A percentile compares a stretch with the other conserved stretches of the same genome.
These are phyloP conservation scores for Colletotrichum scovillei DNA, from an alignment of 2,329 filamentous ascomycete species.

Conservation along the genomic window DNA sequence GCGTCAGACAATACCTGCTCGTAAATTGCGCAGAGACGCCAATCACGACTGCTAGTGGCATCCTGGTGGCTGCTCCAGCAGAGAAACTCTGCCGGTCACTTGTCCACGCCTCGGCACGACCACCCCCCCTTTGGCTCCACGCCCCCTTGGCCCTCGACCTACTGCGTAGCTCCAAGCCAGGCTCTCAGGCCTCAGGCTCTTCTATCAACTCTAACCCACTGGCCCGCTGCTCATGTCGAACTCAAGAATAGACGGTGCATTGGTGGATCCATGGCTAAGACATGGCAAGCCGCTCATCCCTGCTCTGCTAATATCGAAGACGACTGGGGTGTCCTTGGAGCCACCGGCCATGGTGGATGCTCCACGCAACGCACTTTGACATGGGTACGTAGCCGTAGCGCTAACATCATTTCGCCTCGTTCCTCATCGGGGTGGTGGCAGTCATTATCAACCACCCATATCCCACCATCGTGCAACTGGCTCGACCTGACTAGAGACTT, in stretches of 20 bases:
- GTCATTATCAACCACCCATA: conserved; percentile 38
- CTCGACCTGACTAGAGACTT: background rate
- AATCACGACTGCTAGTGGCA: conserved; percentile 42
- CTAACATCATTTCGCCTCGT: conserved; percentile 38
- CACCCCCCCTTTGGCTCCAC: conserved; percentile 40
- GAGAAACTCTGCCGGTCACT: conserved; percentile 41
- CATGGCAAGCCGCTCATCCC: conserved; percentile 42
- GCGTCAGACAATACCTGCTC: conserved; percentile 61
- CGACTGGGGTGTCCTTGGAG: conserved; percentile 39
- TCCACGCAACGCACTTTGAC: conserved; percentile 48
- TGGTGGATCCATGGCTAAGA: conserved; percentile 43
- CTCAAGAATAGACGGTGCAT: conserved; percentile 59
- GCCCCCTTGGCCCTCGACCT: background rate
- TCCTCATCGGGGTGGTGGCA: conserved; percentile 31
- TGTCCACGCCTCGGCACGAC: conserved; percentile 35
- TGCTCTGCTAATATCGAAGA: conserved; percentile 40
- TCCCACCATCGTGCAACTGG: conserved; percentile 33
- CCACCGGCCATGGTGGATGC: conserved; percentile 43
- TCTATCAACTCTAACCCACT: conserved; percentile 47
- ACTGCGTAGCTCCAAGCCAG: conserved; percentile 13
- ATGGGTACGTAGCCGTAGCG: conserved; percentile 34
- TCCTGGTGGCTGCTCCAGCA: conserved; percentile 40
- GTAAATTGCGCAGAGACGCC: conserved; percentile 63
- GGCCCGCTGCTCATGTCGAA: conserved; percentile 39
- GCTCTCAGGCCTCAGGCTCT: conserved; percentile 36